Conservation (phyloP, 805 yeast genomes). For the Saccharomycopsis fibuligera region DNA sequence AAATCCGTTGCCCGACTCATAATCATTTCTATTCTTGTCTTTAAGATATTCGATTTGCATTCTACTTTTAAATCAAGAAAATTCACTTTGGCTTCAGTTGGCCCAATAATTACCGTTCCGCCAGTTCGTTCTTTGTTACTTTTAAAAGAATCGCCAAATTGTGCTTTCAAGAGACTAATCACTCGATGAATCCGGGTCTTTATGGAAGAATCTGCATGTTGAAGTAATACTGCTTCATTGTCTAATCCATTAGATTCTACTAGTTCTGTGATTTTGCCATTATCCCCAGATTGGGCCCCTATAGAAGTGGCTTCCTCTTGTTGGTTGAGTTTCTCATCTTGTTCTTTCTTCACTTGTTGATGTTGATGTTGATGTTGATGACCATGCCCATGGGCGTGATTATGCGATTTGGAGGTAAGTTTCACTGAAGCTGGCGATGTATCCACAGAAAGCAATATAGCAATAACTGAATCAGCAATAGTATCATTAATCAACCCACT, state of each 20-base stretch:
- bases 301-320: neutral
- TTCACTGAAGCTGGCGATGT: slow-evolving; percentile 94
- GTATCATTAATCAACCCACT: slow-evolving; percentile 87
- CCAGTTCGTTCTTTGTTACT: slow-evolving; percentile 36
- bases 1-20: slow-evolving; percentile 70
- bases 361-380: slow-evolving; percentile 27
- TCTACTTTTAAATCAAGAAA: slow-evolving; percentile 59
- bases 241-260: slow-evolving; percentile 2
- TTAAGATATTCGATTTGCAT: slow-evolving; percentile 69
- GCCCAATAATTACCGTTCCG: slow-evolving; percentile 68
- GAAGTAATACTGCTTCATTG: neutral
- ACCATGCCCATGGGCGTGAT: no score
- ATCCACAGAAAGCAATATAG: slow-evolving; percentile 85
- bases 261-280: slow-evolving; percentile 10
- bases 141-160: slow-evolving; percentile 75
- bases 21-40: slow-evolving; percentile 77
- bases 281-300: neutral
- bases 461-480: slow-evolving; percentile 88
- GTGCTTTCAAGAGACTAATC: slow-evolving; percentile 61
- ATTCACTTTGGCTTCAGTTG: slow-evolving; percentile 62
- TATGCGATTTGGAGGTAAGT: slow-evolving; percentile 57
- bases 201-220: slow-evolving; percentile 31
- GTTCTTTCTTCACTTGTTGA: slow-evolving; percentile 21
- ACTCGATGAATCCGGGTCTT: slow-evolving; percentile 47
- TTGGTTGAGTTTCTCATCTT: slow-evolving; percentile 11